Evolutionary conservation across 2,329 filamentous ascomycete genomes (phyloP).

Genomic region (Pestalotiopsis sp.): DNA sequence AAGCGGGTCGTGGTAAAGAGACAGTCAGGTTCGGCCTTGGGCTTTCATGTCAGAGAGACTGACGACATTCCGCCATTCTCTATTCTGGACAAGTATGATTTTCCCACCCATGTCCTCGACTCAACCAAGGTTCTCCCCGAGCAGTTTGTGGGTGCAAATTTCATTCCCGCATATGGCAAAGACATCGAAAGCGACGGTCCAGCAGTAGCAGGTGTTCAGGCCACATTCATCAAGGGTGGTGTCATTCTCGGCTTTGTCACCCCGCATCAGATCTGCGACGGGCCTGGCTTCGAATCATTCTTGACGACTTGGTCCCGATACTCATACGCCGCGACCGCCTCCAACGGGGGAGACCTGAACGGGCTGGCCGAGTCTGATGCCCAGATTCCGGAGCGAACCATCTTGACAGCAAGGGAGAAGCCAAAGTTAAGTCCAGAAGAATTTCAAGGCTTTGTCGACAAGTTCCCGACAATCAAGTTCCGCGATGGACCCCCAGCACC

Average conservation of each 20-base stretch:
- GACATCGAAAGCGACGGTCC: slow-evolving; percentile 7
- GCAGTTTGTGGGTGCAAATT: slow-evolving; percentile 7
- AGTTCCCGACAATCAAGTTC: slow-evolving; percentile 8
- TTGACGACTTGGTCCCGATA: slow-evolving; percentile 8
- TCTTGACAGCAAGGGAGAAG: not conserved
- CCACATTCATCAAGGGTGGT: slow-evolving; percentile 10
- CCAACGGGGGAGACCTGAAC: not conserved
- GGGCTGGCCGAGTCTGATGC: not conserved
- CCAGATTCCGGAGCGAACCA: not conserved
- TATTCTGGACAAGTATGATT: slow-evolving; percentile 8
- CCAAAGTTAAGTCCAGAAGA: not conserved
- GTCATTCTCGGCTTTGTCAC: slow-evolving; percentile 8
- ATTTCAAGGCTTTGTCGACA: not conserved
- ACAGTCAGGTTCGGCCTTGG: not conserved
- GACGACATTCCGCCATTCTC: slow-evolving; percentile 3
- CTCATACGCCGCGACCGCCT: not conserved
- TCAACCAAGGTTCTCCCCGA: slow-evolving; percentile 1
- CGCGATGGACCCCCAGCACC: slow-evolving; percentile 11
- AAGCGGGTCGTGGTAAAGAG: slow-evolving; percentile 5
- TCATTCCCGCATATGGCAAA: not conserved
- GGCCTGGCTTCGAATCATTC: not conserved
- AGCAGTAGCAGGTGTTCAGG: slow-evolving; percentile 9
- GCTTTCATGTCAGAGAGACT: not conserved
- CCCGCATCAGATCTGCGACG: slow-evolving; percentile 12
- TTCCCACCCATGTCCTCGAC: slow-evolving; percentile 9